Percentiles rank a stretch among this genome's conserved stretches.
Conservation (phyloP, 2,329 filamentous ascomycete species). For the Talaromyces sp. region DNA sequence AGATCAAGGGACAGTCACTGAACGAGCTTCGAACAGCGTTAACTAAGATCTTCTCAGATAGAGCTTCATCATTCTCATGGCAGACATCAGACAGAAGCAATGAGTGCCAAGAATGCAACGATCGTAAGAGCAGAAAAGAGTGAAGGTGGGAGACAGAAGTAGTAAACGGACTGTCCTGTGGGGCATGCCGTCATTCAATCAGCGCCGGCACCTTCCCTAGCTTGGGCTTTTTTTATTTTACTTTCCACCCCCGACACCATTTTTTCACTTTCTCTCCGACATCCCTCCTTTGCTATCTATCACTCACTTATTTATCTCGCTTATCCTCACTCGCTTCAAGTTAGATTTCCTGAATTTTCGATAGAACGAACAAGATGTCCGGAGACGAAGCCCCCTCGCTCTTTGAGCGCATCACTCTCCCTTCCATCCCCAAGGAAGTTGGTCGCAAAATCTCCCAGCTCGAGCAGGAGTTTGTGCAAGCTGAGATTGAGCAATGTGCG, state of each 20-base stretch:
- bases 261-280: background rate
- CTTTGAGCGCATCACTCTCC: conserved; percentile 33
- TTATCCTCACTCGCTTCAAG: no score
- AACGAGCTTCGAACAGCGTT: background rate
- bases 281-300: background rate
- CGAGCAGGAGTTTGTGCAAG: conserved; percentile 79
- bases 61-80: no score
- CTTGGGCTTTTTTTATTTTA: background rate
- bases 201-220: background rate
- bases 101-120: no score
- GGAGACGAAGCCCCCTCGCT: conserved; percentile 30
- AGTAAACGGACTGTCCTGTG: background rate
- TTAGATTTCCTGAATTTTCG: background rate
- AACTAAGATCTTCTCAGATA: background rate
- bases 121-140: background rate
- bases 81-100: no score
- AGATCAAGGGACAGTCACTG: background rate
- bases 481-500: conserved; percentile 78
- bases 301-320: background rate
- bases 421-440: conserved; percentile 47
- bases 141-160: no score
- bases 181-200: conserved; percentile 12
- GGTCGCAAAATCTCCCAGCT: conserved; percentile 65
- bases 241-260: background rate
- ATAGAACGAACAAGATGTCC: conserved; percentile 9